A percentile compares a stretch with the other conserved stretches of the same genome.
These are phyloP conservation scores for Linnemannia schmuckeri DNA, from an alignment of 192 early-diverging fungal genomes.

Conservation along the genomic window DNA sequence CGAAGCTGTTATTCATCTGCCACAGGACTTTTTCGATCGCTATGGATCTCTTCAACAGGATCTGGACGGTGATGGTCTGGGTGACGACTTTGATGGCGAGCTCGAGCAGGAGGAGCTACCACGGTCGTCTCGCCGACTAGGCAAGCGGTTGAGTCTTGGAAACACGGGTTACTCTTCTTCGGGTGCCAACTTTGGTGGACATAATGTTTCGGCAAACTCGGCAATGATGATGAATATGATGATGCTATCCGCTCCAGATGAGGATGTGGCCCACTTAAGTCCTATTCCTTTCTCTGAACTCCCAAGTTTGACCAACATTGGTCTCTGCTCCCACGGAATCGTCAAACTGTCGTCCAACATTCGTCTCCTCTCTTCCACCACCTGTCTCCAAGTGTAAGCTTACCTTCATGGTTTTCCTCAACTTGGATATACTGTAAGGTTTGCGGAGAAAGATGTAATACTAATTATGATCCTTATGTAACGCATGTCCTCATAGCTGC, in stretches of 20 bases:
- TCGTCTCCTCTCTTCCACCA: constrained; percentile 71
- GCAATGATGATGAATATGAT: background rate
- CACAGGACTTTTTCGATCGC: constrained; percentile 29
- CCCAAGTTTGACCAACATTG: constrained; percentile 62
- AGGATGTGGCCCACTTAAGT: constrained; percentile 32
- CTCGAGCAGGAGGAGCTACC: background rate
- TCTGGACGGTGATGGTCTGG: background rate
- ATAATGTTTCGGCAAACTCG: background rate
- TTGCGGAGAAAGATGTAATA: background rate
- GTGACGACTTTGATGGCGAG: background rate
- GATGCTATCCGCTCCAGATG: constrained; percentile 11
- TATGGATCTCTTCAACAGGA: background rate
- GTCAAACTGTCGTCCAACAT: constrained; percentile 77
- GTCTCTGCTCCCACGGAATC: constrained; percentile 69
- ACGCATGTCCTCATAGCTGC: constrained; percentile 63
- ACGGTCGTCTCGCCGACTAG: background rate
- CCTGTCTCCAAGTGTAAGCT: constrained; percentile 78
- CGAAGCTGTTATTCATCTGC: constrained; percentile 7
- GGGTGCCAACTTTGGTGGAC: background rate
- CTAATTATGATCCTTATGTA: background rate
- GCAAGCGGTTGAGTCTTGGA: background rate
- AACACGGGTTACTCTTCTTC: background rate
- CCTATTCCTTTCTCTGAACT: constrained; percentile 55
- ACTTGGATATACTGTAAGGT: background rate
- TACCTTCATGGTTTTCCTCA: constrained; percentile 15